Evolutionary conservation across 306 rosid genomes (phyloP), one percentile per base, ranked within the genome.

Genomic region (Cucumis cinereus): DNA sequence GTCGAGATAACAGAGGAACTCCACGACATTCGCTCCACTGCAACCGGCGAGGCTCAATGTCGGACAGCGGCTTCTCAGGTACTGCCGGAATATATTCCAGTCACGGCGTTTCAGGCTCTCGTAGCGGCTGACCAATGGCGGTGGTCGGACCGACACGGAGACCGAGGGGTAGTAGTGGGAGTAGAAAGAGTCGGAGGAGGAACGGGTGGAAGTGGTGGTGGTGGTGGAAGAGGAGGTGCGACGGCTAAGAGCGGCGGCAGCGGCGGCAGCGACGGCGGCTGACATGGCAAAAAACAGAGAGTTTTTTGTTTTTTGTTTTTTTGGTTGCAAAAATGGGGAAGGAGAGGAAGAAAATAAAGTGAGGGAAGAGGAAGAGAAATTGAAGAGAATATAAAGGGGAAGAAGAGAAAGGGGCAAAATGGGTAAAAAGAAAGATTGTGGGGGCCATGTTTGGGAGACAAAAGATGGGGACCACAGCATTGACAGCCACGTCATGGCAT

Each of bases 71-170:
- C 3, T 76, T 26, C 57, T 22, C 5, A 76, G 22, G 30, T 24
- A 76, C 67, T 76, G 72, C 57, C 79, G 57, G 70, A 76, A 76
- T 9, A 17, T 76, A 11, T 19, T 60, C 79, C 79, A 76, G 72
- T 76, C 79, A 1, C 19, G 72, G 28, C 79, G 79, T 60, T 76
- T 76, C 30, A 24, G 59, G 12, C 3, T 13, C 58, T 76, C 79
- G 57, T 76, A 76, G 4, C 79, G 56, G 79, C 79, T 60, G 22
- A 30, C 4, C 45, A 72, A 49, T 68, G 74, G 74, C 61, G 28
- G 61, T 4, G 16, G 16, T 8, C 76, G 76, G 17, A 52, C 61
- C 16, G 57, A 41, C 8, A 36, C 3, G 7, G 74, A 13, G 1
- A 23, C 6, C 4, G 56, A 69, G 0, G 75, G 41, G 55, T 0